A percentile compares a stretch with the other conserved stretches of the same genome.
phyloP scores from a whole-genome alignment of 306 rosid species.

The Glycine latifolia region DNA sequence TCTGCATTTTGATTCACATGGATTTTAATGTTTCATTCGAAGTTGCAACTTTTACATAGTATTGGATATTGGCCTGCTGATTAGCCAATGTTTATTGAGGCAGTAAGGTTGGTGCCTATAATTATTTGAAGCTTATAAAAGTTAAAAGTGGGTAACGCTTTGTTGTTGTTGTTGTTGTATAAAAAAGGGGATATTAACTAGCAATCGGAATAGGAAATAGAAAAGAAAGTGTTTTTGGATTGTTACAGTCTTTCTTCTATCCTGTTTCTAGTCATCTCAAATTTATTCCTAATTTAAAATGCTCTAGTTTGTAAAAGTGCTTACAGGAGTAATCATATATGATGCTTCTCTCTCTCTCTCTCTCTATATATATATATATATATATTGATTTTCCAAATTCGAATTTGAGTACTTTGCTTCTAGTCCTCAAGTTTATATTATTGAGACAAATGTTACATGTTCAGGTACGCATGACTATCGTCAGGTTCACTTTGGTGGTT shows the following conservation, averaged over 20 bases:
- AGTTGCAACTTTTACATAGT: conserved; percentile 9
- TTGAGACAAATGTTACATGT: background rate
- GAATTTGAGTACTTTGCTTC: no score
- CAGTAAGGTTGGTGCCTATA: conserved; percentile 28
- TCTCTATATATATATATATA: no score
- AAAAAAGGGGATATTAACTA: background rate
- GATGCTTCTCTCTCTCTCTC: no score
- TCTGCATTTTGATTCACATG: conserved; percentile 26
- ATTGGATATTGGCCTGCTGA: conserved; percentile 24
- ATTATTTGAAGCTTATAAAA: conserved; percentile 29
- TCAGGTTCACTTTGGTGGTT: background rate
- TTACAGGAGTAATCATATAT: no score
- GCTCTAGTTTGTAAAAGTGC: no score
- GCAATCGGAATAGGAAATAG: background rate
- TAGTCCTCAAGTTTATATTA: no score
- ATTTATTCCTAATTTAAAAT: no score
- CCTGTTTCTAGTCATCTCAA: no score
- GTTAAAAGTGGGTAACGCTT: background rate
- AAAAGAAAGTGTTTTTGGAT: no score
- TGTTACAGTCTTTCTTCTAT: no score
- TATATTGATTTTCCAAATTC: no score
- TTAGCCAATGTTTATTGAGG: conserved; percentile 3
- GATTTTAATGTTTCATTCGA: conserved; percentile 19
- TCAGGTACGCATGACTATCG: background rate
- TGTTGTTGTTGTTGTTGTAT: no score